These are phyloP conservation scores for Tieghemostelium lacteum DNA, from an alignment of 78 protist species.

Conservation along the genomic window DNA sequence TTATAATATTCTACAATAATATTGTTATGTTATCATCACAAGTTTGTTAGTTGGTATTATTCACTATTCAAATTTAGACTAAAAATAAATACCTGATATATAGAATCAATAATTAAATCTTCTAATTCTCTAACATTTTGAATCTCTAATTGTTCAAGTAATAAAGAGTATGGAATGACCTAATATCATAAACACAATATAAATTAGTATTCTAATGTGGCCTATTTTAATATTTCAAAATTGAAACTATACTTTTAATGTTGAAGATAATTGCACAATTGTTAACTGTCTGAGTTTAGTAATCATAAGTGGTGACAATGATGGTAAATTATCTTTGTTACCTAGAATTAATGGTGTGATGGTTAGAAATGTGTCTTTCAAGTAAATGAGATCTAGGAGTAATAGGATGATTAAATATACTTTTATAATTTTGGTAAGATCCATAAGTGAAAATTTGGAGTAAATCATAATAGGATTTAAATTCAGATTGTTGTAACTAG, in stretches of 20 bases:
- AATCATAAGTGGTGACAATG: constrained; percentile 56
- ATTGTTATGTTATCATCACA: no score
- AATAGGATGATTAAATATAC: background rate
- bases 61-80: no score
- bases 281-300: constrained; percentile 74
- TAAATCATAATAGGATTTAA: constrained; percentile 40
- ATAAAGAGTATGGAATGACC: constrained; percentile 56
- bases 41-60: no score
- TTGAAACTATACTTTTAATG: constrained; percentile 35
- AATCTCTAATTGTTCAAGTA: constrained; percentile 62
- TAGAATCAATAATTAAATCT: constrained; percentile 77
- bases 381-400: background rate
- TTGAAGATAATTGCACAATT: constrained; percentile 74
- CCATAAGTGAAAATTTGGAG: constrained; percentile 59
- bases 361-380: background rate
- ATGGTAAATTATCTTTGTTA: constrained; percentile 54
- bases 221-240: background rate
- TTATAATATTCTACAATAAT: constrained; percentile 43
- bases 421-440: constrained; percentile 31
- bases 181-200: background rate
- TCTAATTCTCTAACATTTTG: constrained; percentile 75
- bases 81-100: constrained; percentile 48
- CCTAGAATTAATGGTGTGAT: background rate
- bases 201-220: background rate
- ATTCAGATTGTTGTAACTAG: constrained; percentile 73